Conservation (phyloP, 306 rosid genomes). For the Castanea mollissima region DNA sequence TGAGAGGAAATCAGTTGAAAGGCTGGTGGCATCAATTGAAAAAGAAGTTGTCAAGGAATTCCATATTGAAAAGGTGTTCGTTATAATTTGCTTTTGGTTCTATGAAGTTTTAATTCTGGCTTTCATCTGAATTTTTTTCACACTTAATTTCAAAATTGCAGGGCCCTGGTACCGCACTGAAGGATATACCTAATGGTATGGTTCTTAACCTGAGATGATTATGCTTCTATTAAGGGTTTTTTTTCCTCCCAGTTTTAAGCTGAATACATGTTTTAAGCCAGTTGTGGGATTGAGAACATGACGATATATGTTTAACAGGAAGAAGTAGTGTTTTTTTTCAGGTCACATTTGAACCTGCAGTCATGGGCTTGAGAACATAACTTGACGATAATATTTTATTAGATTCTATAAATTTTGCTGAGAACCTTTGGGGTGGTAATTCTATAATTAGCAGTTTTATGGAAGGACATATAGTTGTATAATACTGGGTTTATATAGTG, state of each 20-base stretch:
- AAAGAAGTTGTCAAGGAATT: conserved; percentile 71
- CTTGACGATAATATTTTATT: not conserved
- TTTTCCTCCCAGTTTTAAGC: not conserved
- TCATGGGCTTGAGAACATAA: not conserved
- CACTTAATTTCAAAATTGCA: conserved; percentile 42
- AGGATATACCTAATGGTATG: conserved; percentile 96
- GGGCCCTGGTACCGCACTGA: conserved; percentile 88
- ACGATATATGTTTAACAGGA: not conserved
- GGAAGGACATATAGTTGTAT: not conserved
- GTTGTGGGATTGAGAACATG: too few species aligned
- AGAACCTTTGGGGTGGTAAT: not conserved
- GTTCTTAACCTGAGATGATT: conserved; percentile 11
- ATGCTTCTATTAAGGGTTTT: conserved; percentile 6
- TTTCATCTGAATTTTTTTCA: conserved; percentile 23
- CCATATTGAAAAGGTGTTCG: conserved; percentile 74
- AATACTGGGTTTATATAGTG: not conserved
- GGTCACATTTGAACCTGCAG: not conserved
- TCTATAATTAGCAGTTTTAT: not conserved
- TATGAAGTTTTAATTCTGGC: conserved; percentile 1
- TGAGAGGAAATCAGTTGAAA: conserved; percentile 93
- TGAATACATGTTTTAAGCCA: not conserved
- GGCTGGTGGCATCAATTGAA: conserved; percentile 86
- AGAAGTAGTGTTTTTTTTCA: not conserved
- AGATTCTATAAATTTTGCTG: not conserved
- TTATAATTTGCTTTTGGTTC: conserved; percentile 10